Evolutionary conservation across 257 asterid genomes (phyloP).

Genomic region (Gentiana dahurica): DNA sequence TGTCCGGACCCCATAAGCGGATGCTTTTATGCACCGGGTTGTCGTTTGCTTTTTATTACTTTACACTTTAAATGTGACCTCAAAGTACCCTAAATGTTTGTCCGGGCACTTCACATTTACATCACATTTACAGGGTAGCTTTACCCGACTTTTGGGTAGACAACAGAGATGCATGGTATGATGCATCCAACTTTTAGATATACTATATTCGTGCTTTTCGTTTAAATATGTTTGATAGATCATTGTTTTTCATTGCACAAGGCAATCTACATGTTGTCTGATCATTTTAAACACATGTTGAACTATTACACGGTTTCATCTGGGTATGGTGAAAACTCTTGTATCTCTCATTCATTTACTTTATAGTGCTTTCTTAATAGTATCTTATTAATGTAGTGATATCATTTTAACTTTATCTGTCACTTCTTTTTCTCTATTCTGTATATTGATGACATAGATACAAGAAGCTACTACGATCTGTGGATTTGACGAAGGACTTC

Average conservation of each 20-base stretch:
- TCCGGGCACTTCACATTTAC: too few species aligned
- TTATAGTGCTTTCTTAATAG: background rate
- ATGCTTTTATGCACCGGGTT: too few species aligned
- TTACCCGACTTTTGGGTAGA: too few species aligned
- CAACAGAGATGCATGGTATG: too few species aligned
- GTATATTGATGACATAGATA: conserved; percentile 48
- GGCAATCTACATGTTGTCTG: conserved; percentile 50
- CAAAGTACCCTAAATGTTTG: too few species aligned
- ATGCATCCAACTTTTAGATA: too few species aligned
- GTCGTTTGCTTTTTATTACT: too few species aligned
- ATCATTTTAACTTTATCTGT: conserved; percentile 31
- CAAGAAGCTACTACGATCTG: conserved; percentile 79
- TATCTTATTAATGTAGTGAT: conserved; percentile 4
- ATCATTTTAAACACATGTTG: conserved; percentile 58
- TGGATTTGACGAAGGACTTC: conserved; percentile 98
- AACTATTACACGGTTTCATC: conserved; percentile 56
- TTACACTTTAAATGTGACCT: too few species aligned
- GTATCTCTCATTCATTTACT: conserved; percentile 12
- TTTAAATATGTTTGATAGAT: conserved; percentile 21
- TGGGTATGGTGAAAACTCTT: conserved; percentile 35
- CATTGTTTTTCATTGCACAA: conserved; percentile 49
- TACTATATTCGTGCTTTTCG: conserved; percentile 12
- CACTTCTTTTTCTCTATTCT: conserved; percentile 24
- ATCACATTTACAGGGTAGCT: too few species aligned
- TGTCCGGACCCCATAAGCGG: too few species aligned